A percentile compares a stretch with the other conserved stretches of the same genome.
Evolutionary conservation across 345 rosid genomes (phyloP).

Genomic region (Gossypium bickii): DNA sequence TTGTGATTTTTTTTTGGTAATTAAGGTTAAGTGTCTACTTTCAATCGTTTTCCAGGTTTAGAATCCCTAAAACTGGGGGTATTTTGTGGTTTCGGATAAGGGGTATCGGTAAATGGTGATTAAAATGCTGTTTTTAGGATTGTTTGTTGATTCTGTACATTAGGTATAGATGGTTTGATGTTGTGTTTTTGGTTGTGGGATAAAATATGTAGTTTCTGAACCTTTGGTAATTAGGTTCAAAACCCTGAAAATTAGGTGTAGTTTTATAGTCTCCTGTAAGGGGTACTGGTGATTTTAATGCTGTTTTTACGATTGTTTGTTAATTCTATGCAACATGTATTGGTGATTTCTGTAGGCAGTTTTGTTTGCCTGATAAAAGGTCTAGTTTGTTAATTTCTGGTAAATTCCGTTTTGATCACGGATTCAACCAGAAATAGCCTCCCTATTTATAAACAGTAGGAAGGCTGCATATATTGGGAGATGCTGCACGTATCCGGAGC

Average conservation of each 20-base stretch:
- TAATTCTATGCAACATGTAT: too few species aligned
- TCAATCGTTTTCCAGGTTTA: too few species aligned
- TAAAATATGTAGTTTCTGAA: neutral
- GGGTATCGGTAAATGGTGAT: neutral
- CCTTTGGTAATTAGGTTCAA: too few species aligned
- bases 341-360: too few species aligned
- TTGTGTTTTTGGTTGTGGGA: neutral
- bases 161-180: neutral
- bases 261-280: too few species aligned
- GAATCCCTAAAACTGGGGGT: neutral
- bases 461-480: neutral
- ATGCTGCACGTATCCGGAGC: neutral
- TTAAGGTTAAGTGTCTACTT: neutral
- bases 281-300: too few species aligned
- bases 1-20: neutral
- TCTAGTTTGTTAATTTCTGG: neutral
- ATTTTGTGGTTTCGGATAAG: neutral
- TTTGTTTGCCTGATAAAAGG: too few species aligned
- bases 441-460: neutral
- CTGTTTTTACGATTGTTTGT: too few species aligned
- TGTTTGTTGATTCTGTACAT: neutral
- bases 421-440: neutral
- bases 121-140: neutral
- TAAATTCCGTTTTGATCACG: neutral
- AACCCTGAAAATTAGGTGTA: too few species aligned